Conservation (phyloP, 2,329 filamentous ascomycete genomes). For the Phialemonium atrogriseum region DNA sequence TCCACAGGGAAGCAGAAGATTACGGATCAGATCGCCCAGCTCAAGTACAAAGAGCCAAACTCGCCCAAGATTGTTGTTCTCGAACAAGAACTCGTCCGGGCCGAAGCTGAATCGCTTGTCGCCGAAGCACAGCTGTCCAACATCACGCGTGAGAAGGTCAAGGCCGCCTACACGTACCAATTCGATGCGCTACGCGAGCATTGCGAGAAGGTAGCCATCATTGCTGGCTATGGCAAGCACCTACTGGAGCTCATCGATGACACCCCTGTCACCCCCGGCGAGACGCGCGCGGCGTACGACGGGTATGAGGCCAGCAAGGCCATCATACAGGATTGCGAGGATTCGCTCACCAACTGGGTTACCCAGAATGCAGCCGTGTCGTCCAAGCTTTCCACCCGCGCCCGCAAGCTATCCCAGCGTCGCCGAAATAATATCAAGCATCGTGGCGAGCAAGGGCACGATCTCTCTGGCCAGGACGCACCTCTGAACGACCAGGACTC, state of each 20-base stretch:
- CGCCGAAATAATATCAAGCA: conserved; percentile 64
- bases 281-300: conserved; percentile 92
- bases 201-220: conserved; percentile 96
- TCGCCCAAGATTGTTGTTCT: conserved; percentile 95
- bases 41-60: conserved; percentile 99
- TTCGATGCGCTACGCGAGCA: conserved; percentile 97
- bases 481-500: conserved; percentile 71
- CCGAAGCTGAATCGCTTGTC: conserved; percentile 96
- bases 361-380: conserved; percentile 80
- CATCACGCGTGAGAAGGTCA: conserved; percentile 98
- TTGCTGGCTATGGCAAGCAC: conserved; percentile 96
- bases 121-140: conserved; percentile 97
- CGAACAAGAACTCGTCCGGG: conserved; percentile 96
- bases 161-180: conserved; percentile 95
- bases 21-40: conserved; percentile 93
- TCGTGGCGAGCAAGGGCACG: conserved; percentile 66
- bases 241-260: conserved; percentile 96
- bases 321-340: conserved; percentile 98
- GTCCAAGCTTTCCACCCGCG: conserved; percentile 77
- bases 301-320: conserved; percentile 98
- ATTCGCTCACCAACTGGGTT: conserved; percentile 96
- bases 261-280: conserved; percentile 90
- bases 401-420: conserved; percentile 80
- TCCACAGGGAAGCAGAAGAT: conserved; percentile 91
- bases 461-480: conserved; percentile 75